phyloP scores from a whole-genome alignment of 495 filamentous ascomycete species.

The Aspergillus indologenus region DNA sequence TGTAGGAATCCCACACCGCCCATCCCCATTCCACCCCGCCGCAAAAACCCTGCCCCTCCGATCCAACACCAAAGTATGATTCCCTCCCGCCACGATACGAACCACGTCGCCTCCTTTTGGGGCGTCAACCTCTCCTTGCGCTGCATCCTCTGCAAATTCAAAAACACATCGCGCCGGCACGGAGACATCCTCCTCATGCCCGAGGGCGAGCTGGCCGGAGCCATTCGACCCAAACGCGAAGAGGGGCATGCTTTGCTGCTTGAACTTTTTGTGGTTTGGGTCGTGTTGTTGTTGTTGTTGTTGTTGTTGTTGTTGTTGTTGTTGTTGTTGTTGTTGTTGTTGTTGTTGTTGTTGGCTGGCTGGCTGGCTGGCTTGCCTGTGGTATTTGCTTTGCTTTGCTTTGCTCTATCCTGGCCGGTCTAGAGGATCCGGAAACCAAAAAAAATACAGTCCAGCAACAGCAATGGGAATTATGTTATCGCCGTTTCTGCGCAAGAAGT shows the following conservation, averaged over 20 bases:
- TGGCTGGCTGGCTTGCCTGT: too few species aligned
- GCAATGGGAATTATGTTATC: too few species aligned
- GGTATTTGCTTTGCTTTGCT: too few species aligned
- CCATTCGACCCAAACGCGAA: slow-evolving; percentile 92
- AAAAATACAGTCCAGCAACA: too few species aligned
- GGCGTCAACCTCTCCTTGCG: too few species aligned
- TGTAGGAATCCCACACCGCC: slow-evolving; percentile 39
- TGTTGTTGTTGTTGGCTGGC: too few species aligned
- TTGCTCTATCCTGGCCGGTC: too few species aligned
- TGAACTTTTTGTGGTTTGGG: background rate
- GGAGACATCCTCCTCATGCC: slow-evolving; percentile 70
- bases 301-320: too few species aligned
- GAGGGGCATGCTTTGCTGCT: slow-evolving; percentile 40
- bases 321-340: too few species aligned
- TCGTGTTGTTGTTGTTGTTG: too few species aligned
- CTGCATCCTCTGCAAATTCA: slow-evolving; percentile 14
- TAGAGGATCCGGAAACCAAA: too few species aligned
- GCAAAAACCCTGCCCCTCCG: slow-evolving; percentile 55
- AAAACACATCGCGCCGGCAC: slow-evolving; percentile 60
- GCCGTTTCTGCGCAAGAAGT: too few species aligned
- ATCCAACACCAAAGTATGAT: slow-evolving; percentile 76
- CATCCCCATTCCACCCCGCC: slow-evolving; percentile 57
- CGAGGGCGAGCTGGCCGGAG: slow-evolving; percentile 80
- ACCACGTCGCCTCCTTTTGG: background rate
- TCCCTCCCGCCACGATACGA: slow-evolving; percentile 70